These are phyloP conservation scores for Oryza glaberrima DNA, from an alignment of 176 grass and related monocot genomes.

Conservation along the genomic window DNA sequence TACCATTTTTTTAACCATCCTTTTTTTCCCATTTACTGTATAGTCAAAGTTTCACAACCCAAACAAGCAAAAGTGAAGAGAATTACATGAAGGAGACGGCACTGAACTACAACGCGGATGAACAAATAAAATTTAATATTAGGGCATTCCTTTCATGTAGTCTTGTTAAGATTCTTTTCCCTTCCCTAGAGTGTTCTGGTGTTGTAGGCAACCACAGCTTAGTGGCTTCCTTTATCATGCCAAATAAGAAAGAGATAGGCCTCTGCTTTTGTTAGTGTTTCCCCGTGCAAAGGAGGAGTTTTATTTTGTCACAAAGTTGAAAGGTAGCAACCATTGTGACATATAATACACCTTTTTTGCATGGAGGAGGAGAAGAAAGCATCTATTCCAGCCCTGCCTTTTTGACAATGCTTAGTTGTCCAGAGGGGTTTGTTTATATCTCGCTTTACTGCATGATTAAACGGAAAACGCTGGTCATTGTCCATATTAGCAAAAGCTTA, in stretches of 20 bases:
- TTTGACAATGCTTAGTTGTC: constrained; percentile 43
- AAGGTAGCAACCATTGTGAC: neutral
- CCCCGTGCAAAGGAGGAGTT: constrained; percentile 14
- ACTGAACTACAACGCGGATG: constrained; percentile 5
- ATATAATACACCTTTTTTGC: constrained; percentile 30
- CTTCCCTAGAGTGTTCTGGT: constrained; percentile 25
- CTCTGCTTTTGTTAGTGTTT: constrained; percentile 27
- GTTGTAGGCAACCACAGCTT: constrained; percentile 28
- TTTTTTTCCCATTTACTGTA: neutral
- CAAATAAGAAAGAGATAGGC: constrained; percentile 16
- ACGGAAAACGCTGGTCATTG: neutral
- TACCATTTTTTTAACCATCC: neutral
- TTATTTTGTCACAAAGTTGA: constrained; percentile 44
- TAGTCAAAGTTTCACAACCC: constrained; percentile 31
- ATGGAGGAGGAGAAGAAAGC: constrained; percentile 45
- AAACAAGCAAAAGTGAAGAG: constrained; percentile 32
- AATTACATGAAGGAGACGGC: constrained; percentile 31
- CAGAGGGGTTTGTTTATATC: neutral
- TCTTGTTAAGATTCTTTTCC: constrained; percentile 42
- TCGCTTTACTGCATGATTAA: constrained; percentile 27
- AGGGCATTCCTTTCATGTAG: constrained; percentile 17
- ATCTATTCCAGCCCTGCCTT: constrained; percentile 41
- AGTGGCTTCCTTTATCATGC: constrained; percentile 26
- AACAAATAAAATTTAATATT: constrained; percentile 1
- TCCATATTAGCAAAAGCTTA: constrained; percentile 39